These are phyloP conservation scores for Microdochium bolleyi DNA, from an alignment of 2,329 filamentous ascomycete species.

Conservation along the genomic window DNA sequence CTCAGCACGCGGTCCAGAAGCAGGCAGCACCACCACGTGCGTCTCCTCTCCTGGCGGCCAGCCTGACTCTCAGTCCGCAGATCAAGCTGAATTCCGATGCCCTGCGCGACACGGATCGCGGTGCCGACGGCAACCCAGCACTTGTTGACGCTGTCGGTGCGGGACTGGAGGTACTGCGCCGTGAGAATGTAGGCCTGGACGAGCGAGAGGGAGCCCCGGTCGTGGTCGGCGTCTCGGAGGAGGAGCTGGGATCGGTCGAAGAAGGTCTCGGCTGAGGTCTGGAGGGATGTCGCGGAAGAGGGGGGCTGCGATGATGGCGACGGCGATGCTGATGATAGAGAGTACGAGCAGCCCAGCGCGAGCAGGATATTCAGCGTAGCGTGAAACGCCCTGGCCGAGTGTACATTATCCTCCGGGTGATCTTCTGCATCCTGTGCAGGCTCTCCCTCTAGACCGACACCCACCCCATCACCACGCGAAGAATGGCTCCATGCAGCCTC, in stretches of 20 bases:
- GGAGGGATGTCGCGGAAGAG: background rate
- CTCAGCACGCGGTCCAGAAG: background rate
- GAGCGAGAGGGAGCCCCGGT: conserved; percentile 2
- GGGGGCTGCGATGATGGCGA: background rate
- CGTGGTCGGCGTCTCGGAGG: background rate
- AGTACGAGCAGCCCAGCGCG: conserved; percentile 1
- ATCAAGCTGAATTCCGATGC: background rate
- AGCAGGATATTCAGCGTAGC: conserved; percentile 3
- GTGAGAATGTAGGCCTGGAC: conserved; percentile 2
- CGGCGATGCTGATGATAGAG: background rate
- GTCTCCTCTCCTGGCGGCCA: background rate
- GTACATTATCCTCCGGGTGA: background rate
- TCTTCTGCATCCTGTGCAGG: background rate
- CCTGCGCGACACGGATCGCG: background rate
- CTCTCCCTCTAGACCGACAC: too few species aligned
- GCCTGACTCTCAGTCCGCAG: background rate
- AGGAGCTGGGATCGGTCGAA: conserved; percentile 1
- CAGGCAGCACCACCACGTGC: background rate
- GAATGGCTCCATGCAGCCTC: conserved; percentile 3
- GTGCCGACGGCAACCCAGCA: conserved; percentile 1
- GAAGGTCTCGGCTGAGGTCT: conserved; percentile 1
- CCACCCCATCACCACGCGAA: too few species aligned
- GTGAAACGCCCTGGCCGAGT: conserved; percentile 1
- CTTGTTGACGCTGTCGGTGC: conserved; percentile 2
- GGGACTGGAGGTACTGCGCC: conserved; percentile 2